Percentiles rank a stretch among this genome's conserved stretches.
These are phyloP conservation scores for Cladophialophora psammophila DNA, from an alignment of 2,329 filamentous ascomycete species.

Conservation along the genomic window DNA sequence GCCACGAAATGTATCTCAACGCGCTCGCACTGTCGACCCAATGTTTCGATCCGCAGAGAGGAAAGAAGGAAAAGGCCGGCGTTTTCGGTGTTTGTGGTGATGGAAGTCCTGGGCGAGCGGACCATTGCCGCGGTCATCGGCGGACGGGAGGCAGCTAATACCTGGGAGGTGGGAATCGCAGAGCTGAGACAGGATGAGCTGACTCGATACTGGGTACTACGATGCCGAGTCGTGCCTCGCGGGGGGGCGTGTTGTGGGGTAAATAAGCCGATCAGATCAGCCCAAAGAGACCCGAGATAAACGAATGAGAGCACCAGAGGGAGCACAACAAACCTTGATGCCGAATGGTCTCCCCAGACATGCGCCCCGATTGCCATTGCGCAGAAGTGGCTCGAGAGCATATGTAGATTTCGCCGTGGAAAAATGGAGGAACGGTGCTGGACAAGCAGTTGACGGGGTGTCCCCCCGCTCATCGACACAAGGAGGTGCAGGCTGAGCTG, in stretches of 20 bases:
- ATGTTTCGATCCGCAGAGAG: not conserved
- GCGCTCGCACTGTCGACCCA: not conserved
- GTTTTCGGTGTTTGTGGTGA: not conserved
- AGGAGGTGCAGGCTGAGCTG: not conserved
- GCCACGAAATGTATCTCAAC: not conserved
- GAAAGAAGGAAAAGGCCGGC: not conserved
- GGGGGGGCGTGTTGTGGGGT: conserved; percentile 15
- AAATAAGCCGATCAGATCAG: conserved; percentile 12
- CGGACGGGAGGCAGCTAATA: conserved; percentile 4
- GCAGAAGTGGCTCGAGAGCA: not conserved
- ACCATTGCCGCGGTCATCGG: conserved; percentile 13
- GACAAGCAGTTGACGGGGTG: not conserved
- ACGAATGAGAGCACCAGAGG: not conserved
- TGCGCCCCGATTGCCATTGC: not conserved
- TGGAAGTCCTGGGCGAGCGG: conserved; percentile 7
- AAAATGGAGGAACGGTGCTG: not conserved
- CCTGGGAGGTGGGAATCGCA: not conserved
- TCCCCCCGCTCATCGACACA: not conserved
- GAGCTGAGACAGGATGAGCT: conserved; percentile 2
- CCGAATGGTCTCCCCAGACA: not conserved
- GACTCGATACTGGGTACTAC: conserved; percentile 3
- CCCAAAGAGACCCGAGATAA: not conserved
- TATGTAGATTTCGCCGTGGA: not conserved
- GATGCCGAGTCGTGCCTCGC: conserved; percentile 2
- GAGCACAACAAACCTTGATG: not conserved